A percentile compares a stretch with the other conserved stretches of the same genome.
These are phyloP conservation scores for Eremochloa ophiuroides DNA, from an alignment of 176 grass and related monocot genomes.

Conservation along the genomic window DNA sequence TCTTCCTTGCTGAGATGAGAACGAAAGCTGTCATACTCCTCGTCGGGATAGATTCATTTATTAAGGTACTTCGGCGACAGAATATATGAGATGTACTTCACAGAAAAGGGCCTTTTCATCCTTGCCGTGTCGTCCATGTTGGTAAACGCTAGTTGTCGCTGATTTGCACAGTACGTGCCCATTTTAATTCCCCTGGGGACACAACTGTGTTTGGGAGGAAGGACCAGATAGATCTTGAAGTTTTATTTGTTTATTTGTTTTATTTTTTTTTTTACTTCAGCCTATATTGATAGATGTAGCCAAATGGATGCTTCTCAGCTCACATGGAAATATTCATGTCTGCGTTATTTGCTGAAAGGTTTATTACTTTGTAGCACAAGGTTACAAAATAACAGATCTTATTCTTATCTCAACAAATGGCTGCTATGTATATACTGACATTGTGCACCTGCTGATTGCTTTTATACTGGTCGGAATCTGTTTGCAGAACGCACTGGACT, in stretches of 20 bases:
- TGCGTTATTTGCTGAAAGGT: background rate
- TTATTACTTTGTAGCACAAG: background rate
- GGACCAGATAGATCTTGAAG: background rate
- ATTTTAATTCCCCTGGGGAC: background rate
- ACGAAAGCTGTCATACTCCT: background rate
- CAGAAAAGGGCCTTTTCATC: background rate
- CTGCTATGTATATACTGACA: background rate
- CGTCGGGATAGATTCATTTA: background rate
- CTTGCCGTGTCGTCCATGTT: conserved; percentile 4
- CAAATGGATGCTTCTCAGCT: background rate
- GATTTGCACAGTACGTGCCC: conserved; percentile 5
- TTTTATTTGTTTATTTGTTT: background rate
- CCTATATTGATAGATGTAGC: background rate
- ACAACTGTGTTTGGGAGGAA: background rate
- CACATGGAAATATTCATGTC: background rate
- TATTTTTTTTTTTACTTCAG: background rate
- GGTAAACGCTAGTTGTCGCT: background rate
- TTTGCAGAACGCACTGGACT: conserved; percentile 49
- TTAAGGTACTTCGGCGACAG: background rate
- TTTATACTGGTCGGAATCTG: conserved; percentile 12
- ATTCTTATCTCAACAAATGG: background rate
- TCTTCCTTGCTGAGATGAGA: background rate
- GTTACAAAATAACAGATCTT: background rate
- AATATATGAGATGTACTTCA: conserved; percentile 4
- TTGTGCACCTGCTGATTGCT: background rate